phyloP scores from a whole-genome alignment of 2,329 filamentous ascomycete genomes.

The Byssothecium circinans region DNA sequence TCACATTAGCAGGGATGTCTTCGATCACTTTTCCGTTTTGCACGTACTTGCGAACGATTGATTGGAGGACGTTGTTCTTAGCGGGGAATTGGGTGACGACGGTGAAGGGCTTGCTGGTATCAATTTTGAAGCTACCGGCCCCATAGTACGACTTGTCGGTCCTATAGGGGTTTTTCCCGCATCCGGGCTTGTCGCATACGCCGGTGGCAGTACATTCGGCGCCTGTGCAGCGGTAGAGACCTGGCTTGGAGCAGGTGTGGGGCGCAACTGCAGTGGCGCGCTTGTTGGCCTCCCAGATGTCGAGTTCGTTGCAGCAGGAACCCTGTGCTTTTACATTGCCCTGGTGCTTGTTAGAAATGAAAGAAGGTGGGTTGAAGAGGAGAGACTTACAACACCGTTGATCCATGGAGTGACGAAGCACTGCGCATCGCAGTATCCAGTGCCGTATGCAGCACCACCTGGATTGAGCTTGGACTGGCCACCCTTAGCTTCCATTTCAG shows the following conservation, averaged over 20 bases:
- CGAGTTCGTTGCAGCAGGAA: slow-evolving; percentile 59
- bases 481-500: slow-evolving; percentile 43
- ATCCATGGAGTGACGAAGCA: slow-evolving; percentile 50
- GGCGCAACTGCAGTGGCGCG: slow-evolving; percentile 51
- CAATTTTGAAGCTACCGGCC: slow-evolving; percentile 48
- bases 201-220: slow-evolving; percentile 45
- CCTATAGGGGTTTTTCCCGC: slow-evolving; percentile 39
- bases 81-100: slow-evolving; percentile 70
- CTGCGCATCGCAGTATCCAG: slow-evolving; percentile 56
- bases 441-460: slow-evolving; percentile 63
- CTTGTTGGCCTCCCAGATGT: slow-evolving; percentile 60
- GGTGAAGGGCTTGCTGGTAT: slow-evolving; percentile 63
- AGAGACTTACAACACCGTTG: slow-evolving; percentile 38
- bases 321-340: slow-evolving; percentile 50
- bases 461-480: slow-evolving; percentile 39
- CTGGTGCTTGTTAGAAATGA: slow-evolving; percentile 44
- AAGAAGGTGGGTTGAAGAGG: neutral
- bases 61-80: slow-evolving; percentile 58
- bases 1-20: slow-evolving; percentile 51
- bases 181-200: slow-evolving; percentile 42
- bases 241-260: slow-evolving; percentile 52
- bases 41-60: slow-evolving; percentile 67
- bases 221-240: slow-evolving; percentile 46
- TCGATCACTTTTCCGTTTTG: slow-evolving; percentile 63
- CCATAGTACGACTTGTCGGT: slow-evolving; percentile 33